phyloP scores from a whole-genome alignment of 805 yeast genomes.

The Maudiozyma pseudohumilis region DNA sequence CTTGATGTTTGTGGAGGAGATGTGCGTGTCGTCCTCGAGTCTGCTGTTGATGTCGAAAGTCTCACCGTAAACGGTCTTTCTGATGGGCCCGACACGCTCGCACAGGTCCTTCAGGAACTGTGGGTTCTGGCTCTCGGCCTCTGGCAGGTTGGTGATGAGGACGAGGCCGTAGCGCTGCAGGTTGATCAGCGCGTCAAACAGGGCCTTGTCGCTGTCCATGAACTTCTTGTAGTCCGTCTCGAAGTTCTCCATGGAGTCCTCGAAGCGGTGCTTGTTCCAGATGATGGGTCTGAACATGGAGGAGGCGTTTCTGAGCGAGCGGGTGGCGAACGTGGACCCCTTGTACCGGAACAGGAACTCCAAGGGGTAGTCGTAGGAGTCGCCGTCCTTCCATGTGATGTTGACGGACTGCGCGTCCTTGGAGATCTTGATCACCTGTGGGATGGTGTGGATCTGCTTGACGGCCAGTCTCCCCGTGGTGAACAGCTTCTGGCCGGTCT shows the following conservation, averaged over 20 bases:
- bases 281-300: conserved; percentile 27
- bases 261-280: conserved; percentile 33
- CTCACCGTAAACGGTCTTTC: conserved; percentile 61
- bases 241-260: conserved; percentile 20
- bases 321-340: conserved; percentile 26
- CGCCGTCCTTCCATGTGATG: conserved; percentile 43
- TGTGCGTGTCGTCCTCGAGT: conserved; percentile 46
- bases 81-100: conserved; percentile 53
- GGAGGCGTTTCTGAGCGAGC: conserved; percentile 21
- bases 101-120: conserved; percentile 37
- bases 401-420: conserved; percentile 28
- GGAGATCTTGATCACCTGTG: conserved; percentile 30
- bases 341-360: conserved; percentile 40
- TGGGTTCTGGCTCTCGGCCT: conserved; percentile 17
- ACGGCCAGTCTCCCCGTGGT: conserved; percentile 43
- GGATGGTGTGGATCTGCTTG: conserved; percentile 25
- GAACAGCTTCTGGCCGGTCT: conserved; percentile 46
- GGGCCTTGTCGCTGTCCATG: conserved; percentile 27
- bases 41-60: conserved; percentile 53
- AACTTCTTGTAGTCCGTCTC: conserved; percentile 33
- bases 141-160: conserved; percentile 46
- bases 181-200: conserved; percentile 34
- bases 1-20: conserved; percentile 55
- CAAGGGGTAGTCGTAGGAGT: conserved; percentile 34
- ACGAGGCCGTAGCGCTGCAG: conserved; percentile 49